Evolutionary conservation across 441 rosid genomes (phyloP), one percentile per base, ranked within the genome.

Genomic region (Gossypium lobatum): DNA sequence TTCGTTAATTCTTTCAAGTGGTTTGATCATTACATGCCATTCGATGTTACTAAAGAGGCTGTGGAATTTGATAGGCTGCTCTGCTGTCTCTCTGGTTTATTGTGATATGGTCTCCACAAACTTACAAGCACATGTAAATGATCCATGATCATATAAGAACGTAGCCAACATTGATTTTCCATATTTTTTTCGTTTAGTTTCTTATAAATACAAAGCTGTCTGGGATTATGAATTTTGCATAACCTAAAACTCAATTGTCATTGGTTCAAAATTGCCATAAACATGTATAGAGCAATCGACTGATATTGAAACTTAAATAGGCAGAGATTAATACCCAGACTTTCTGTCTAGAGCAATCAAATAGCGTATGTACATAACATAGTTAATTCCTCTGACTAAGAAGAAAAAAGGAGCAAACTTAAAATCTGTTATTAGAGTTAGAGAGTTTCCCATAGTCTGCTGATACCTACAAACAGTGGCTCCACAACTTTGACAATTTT

Each of bases 381-480:
- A 6, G 73, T 68, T 75, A 71, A 78, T 70, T 75, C 76, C 82
- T 74, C 37, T 31, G 37, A 31, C 6, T 31, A 31, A 34, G 23
- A 8, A 71, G 4, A 62, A 62, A 69, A 75, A 10, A 71, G 8
- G 46, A 46, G 64, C 76, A 74, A 70, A 79, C 64, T 79, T 55
- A 11, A 59, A 31, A 31, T 77, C 64, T 77, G 83, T 79, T 79
- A 77, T 73, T 80, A 67, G 28, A 79, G 87, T 83, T 82, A 82
- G 85, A 81, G 64, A 83, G 71, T 82, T 77, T 87, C 83, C 86
- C 80, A 83, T 55, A 48, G 62, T 76, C 80, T 82, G 83, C 79
- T 79, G 79, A 80, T 62, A 79, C 66, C 85, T 73, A 81, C 64
- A 71, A 76, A 62, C 76, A 70, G 64, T 46, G 75, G 64, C 25